Conservation (phyloP, 2,329 filamentous ascomycete species). For the Lachnellula arida region DNA sequence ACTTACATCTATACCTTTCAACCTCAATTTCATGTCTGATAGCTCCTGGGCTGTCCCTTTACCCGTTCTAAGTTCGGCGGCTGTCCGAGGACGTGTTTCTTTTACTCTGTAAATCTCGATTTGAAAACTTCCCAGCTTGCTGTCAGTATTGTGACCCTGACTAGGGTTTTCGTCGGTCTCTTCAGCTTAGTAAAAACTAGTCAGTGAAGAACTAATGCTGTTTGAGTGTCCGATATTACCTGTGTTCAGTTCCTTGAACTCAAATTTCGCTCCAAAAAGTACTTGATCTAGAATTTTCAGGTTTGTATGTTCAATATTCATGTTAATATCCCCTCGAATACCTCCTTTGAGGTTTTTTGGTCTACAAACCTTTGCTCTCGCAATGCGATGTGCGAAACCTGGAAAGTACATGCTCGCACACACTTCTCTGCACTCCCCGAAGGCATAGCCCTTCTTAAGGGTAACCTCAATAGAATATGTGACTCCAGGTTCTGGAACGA, state of each 20-base stretch:
- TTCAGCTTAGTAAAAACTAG: no score
- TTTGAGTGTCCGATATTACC: neutral
- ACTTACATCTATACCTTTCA: no score
- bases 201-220: neutral
- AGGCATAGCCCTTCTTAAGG: slow-evolving; percentile 5
- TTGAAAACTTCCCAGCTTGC: no score
- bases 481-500: slow-evolving; percentile 2
- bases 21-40: no score
- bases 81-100: no score
- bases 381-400: neutral
- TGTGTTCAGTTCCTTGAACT: neutral
- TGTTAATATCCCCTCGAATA: neutral
- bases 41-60: no score
- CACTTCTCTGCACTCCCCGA: neutral
- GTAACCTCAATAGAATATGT: slow-evolving; percentile 4
- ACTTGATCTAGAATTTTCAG: neutral
- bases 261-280: neutral
- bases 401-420: neutral
- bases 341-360: neutral
- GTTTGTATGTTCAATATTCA: neutral
- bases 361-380: neutral
- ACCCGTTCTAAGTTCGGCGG: rapidly evolving
- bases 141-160: no score
- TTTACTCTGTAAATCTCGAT: no score
- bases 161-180: no score